phyloP scores from a whole-genome alignment of 129 eudicot genomes.

The Ambrosia trifida region DNA sequence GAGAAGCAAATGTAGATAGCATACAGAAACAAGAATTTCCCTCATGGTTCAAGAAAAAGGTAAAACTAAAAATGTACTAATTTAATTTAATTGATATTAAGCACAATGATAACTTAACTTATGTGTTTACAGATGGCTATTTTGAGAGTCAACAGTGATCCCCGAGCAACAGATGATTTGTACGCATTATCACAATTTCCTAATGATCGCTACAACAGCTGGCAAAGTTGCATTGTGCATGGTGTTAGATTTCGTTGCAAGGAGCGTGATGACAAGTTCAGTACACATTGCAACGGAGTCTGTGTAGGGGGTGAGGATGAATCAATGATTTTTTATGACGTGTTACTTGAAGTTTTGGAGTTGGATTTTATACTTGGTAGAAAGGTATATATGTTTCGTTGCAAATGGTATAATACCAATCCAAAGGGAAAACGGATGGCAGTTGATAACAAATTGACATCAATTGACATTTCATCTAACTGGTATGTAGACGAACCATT shows the following conservation, averaged over 20 bases:
- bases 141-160: background rate
- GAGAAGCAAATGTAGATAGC: background rate
- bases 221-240: slow-evolving; percentile 9
- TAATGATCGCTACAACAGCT: slow-evolving; percentile 9
- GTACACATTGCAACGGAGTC: slow-evolving; percentile 17
- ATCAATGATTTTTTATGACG: slow-evolving; percentile 6
- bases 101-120: background rate
- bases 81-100: background rate
- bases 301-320: slow-evolving; percentile 4
- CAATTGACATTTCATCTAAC: slow-evolving; percentile 2
- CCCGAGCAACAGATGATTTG: slow-evolving; percentile 8
- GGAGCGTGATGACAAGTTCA: slow-evolving; percentile 8
- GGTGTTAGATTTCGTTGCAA: slow-evolving; percentile 19
- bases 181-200: slow-evolving; percentile 10
- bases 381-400: slow-evolving; percentile 3
- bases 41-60: background rate
- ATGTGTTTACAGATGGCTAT: slow-evolving; percentile 5
- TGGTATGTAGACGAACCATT: slow-evolving; percentile 9
- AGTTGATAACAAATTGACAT: slow-evolving; percentile 7
- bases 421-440: slow-evolving; percentile 5
- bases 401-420: slow-evolving; percentile 16
- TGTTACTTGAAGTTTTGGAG: slow-evolving; percentile 7
- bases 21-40: slow-evolving; percentile 7
- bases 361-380: slow-evolving; percentile 14
- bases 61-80: background rate